Evolutionary conservation across 2,329 filamentous ascomycete genomes (phyloP).

Genomic region (Cladosporium sp.): DNA sequence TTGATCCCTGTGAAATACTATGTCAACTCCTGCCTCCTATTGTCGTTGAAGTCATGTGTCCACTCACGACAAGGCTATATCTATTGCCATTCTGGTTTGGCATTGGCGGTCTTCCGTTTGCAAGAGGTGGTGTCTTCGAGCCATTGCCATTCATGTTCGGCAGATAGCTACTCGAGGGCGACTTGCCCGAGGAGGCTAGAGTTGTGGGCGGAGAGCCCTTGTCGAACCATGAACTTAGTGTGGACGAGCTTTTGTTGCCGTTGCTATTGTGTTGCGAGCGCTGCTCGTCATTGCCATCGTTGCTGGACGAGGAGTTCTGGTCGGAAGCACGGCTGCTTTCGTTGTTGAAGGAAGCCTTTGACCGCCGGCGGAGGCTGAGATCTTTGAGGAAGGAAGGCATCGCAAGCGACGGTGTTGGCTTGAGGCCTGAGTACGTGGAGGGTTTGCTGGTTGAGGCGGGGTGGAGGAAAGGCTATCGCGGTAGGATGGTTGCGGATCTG

Average conservation of each 20-base stretch:
- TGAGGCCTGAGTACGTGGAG: not conserved
- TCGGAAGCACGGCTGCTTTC: slow-evolving; percentile 41
- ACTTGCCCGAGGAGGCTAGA: slow-evolving; percentile 58
- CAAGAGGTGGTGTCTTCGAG: slow-evolving; percentile 37
- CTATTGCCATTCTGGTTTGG: slow-evolving; percentile 43
- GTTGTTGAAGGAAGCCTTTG: slow-evolving; percentile 68
- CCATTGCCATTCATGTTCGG: slow-evolving; percentile 50
- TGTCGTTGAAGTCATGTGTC: not conserved
- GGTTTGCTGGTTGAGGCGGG: not conserved
- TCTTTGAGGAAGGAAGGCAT: slow-evolving; percentile 67
- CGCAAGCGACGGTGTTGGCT: not conserved
- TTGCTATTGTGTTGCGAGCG: slow-evolving; percentile 44
- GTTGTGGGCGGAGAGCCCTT: slow-evolving; percentile 67
- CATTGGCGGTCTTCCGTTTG: slow-evolving; percentile 25
- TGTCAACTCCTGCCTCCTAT: not conserved
- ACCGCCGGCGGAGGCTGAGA: slow-evolving; percentile 63
- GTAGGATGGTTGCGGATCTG: not conserved
- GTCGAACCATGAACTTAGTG: slow-evolving; percentile 57
- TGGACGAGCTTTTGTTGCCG: slow-evolving; percentile 61
- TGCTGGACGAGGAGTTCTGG: slow-evolving; percentile 30
- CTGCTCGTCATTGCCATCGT: slow-evolving; percentile 21
- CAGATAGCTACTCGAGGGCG: slow-evolving; percentile 55
- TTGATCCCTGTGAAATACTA: slow-evolving; percentile 1
- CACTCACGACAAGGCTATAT: slow-evolving; percentile 50
- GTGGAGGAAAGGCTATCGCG: not conserved